Evolutionary conservation across 1,139 yeast genomes (phyloP).

Genomic region (Eremothecium coryli): DNA sequence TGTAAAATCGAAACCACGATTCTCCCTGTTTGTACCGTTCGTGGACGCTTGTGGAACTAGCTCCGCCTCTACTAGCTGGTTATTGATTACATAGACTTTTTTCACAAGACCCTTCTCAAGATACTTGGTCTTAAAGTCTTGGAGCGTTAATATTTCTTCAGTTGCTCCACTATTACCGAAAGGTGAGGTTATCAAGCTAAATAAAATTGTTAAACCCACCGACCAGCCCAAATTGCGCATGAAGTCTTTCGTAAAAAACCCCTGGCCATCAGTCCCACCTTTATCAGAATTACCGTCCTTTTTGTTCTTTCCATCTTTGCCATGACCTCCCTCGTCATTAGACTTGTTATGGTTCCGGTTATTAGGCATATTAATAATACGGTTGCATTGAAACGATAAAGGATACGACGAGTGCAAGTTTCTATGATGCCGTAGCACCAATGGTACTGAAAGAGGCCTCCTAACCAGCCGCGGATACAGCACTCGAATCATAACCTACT

Average conservation of each 20-base stretch:
- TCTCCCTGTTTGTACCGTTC: conserved; percentile 5
- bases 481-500: too few relatives aligned
- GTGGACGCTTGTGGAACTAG: conserved; percentile 46
- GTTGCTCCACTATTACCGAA: too few relatives aligned
- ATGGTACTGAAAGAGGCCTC: too few relatives aligned
- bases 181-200: too few relatives aligned
- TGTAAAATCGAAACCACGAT: conserved; percentile 2
- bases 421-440: too few relatives aligned
- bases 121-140: conserved; percentile 77
- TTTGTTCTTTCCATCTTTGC: conserved; percentile 9
- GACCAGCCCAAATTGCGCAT: conserved; percentile 32
- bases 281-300: conserved; percentile 21
- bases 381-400: too few relatives aligned
- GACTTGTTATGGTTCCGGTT: conserved; percentile 2
- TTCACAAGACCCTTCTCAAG: conserved; percentile 79
- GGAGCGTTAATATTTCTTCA: conserved; percentile 58
- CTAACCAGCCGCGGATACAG: too few relatives aligned
- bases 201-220: conserved; percentile 33
- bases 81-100: conserved; percentile 66
- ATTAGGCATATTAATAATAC: too few relatives aligned
- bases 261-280: conserved; percentile 29
- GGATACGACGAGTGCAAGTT: too few relatives aligned
- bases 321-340: conserved; percentile 2
- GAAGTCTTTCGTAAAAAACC: conserved; percentile 35
- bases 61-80: conserved; percentile 70